Evolutionary conservation across 257 asterid genomes (phyloP).

Genomic region (Leptodermis oblonga): DNA sequence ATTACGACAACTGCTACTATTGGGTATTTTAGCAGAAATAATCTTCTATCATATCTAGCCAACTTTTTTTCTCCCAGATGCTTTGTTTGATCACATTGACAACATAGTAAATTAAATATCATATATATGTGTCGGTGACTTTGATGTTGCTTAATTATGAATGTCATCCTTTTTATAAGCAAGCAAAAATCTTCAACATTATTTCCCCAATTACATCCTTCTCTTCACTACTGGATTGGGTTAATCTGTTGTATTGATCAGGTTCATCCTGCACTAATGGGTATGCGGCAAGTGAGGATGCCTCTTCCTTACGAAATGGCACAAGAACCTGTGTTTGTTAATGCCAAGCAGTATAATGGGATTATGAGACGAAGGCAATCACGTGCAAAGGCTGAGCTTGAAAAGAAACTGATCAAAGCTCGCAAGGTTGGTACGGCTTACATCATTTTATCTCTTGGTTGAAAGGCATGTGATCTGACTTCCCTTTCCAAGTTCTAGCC

Average conservation of each 20-base stretch:
- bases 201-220: not conserved
- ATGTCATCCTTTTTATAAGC: not conserved
- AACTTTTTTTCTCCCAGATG: not conserved
- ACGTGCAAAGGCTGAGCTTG: conserved; percentile 93
- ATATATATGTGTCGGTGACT: not conserved
- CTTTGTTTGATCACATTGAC: not conserved
- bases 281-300: conserved; percentile 69
- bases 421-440: conserved; percentile 55
- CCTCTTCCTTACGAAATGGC: conserved; percentile 86
- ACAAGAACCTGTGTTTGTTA: conserved; percentile 84
- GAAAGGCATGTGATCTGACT: not conserved
- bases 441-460: not conserved
- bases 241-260: conserved; percentile 13
- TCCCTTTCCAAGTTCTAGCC: not conserved
- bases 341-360: conserved; percentile 87
- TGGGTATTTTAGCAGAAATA: not conserved
- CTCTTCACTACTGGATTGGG: not conserved
- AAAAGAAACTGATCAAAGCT: conserved; percentile 64
- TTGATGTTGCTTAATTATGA: not conserved
- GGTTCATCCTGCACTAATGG: conserved; percentile 64
- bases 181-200: not conserved
- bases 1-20: not conserved
- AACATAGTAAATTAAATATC: not conserved
- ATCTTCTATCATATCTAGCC: not conserved
- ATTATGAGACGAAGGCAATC: conserved; percentile 79